Evolutionary conservation across 108 stramenopile genomes (phyloP).

Genomic region (Bacterosira constricta): DNA sequence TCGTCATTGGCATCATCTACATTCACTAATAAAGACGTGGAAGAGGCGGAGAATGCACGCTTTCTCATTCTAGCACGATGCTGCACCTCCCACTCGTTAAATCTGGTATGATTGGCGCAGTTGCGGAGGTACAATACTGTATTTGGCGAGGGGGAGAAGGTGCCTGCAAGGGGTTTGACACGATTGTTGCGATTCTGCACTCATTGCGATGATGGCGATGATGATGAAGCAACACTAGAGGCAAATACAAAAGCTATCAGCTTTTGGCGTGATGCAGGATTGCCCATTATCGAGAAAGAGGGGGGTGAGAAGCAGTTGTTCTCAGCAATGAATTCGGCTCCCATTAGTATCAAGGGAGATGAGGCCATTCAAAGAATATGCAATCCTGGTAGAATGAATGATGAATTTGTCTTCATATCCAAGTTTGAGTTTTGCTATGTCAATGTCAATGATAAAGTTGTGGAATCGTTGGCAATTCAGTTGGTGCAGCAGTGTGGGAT

Average conservation of each 20-base stretch:
- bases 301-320: neutral
- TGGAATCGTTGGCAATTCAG: conserved; percentile 6
- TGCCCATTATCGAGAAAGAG: conserved; percentile 39
- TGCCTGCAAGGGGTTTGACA: conserved; percentile 31
- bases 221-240: neutral
- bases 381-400: conserved; percentile 49
- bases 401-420: conserved; percentile 45
- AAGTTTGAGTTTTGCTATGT: conserved; percentile 8
- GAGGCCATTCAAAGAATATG: conserved; percentile 34
- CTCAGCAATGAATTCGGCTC: conserved; percentile 46
- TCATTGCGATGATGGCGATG: neutral
- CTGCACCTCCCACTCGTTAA: conserved; percentile 39
- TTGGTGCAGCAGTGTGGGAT: neutral
- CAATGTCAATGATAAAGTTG: neutral
- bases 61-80: conserved; percentile 49
- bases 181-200: conserved; percentile 28
- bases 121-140: conserved; percentile 43
- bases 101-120: conserved; percentile 35
- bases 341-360: conserved; percentile 30
- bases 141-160: conserved; percentile 48
- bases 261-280: conserved; percentile 47
- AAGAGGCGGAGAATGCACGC: conserved; percentile 3
- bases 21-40: neutral
- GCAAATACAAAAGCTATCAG: no score
- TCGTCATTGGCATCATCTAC: conserved; percentile 5